Evolutionary conservation across 2,329 filamentous ascomycete species (phyloP).

Genomic region (Botrytis deweyae): DNA sequence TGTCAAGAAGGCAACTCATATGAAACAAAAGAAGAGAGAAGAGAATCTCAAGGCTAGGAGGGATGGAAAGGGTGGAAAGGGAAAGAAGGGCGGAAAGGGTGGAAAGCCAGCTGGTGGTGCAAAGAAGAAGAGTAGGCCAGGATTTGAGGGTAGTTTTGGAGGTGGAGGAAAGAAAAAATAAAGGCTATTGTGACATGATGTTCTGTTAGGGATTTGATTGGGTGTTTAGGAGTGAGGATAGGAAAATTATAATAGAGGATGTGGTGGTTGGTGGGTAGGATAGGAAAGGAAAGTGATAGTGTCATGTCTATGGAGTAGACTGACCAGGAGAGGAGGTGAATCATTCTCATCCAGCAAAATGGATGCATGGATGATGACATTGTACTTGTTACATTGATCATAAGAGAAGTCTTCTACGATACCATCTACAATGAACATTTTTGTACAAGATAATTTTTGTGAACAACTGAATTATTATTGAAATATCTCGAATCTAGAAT

Average conservation of each 20-base stretch:
- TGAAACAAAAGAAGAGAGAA: slow-evolving; percentile 78
- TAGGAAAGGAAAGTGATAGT: neutral
- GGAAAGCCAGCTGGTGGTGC: slow-evolving; percentile 53
- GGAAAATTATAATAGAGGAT: slow-evolving; percentile 3
- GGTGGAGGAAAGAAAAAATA: slow-evolving; percentile 31
- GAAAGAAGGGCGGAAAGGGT: slow-evolving; percentile 55
- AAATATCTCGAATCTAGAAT: neutral
- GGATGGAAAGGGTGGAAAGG: slow-evolving; percentile 69
- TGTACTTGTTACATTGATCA: neutral
- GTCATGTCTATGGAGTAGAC: neutral
- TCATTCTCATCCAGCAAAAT: neutral
- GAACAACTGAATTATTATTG: neutral
- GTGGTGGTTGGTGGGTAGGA: neutral
- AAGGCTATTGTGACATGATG: neutral
- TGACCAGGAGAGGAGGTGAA: neutral
- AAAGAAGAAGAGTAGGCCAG: slow-evolving; percentile 48
- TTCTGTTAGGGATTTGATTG: neutral
- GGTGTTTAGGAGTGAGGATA: neutral
- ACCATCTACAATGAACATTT: neutral
- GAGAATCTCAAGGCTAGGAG: slow-evolving; percentile 72
- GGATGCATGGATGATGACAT: neutral
- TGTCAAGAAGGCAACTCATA: slow-evolving; percentile 72
- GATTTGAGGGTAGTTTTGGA: slow-evolving; percentile 55
- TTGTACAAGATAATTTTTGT: neutral
- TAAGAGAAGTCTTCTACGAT: neutral